Percentiles rank a stretch among this genome's conserved stretches.
phyloP scores from a whole-genome alignment of 1,284 basidiomycete genomes.

The Marasmius tenuissimus region DNA sequence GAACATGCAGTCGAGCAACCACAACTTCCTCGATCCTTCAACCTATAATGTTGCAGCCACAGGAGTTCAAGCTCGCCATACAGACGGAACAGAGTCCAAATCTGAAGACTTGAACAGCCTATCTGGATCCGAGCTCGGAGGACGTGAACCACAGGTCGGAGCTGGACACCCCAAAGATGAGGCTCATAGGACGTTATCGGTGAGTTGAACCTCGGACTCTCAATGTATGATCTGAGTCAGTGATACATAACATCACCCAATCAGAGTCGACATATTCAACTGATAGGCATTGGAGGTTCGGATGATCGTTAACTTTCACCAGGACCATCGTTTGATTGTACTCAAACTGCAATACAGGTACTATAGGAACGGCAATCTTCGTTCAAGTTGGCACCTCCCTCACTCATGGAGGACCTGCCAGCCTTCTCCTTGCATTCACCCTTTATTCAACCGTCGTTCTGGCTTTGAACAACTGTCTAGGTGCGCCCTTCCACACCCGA shows the following conservation, averaged over 20 bases:
- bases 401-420: constrained; percentile 47
- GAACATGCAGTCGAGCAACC: too few relatives aligned
- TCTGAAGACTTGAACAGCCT: too few relatives aligned
- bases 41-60: too few relatives aligned
- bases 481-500: constrained; percentile 23
- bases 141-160: too few relatives aligned
- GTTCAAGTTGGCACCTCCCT: constrained; percentile 45
- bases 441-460: constrained; percentile 47
- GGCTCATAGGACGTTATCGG: constrained; percentile 33
- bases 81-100: too few relatives aligned
- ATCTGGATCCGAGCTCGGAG: too few relatives aligned
- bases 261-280: constrained; percentile 47
- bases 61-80: too few relatives aligned
- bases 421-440: constrained; percentile 44
- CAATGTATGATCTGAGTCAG: neutral
- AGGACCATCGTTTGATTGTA: neutral
- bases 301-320: neutral
- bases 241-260: too few relatives aligned
- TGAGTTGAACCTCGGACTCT: constrained; percentile 7
- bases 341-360: constrained; percentile 26
- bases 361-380: constrained; percentile 48
- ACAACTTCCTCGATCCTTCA: too few relatives aligned
- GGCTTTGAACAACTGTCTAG: constrained; percentile 45
- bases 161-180: constrained; percentile 16
- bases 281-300: constrained; percentile 48